Evolutionary conservation across 768 basidiomycete genomes (phyloP), one percentile per base, ranked within the genome.

Genomic region (Termitomyces sp.): DNA sequence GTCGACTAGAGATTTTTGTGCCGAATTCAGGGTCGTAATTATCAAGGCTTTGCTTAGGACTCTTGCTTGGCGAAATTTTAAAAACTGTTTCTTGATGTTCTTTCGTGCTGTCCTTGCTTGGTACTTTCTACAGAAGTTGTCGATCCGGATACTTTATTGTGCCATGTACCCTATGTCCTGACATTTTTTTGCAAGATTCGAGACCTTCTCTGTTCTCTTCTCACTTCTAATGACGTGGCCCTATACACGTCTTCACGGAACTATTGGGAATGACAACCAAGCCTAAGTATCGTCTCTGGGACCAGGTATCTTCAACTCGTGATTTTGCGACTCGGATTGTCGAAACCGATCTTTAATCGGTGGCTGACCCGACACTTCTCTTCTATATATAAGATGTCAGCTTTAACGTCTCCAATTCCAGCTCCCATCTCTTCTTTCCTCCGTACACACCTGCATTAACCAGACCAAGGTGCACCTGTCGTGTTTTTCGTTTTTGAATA

Each of bases 401-500:
- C 36, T 52, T 52, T 20, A 36, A 29, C 9, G 29, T 29, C 9
- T 29, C 29, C n/a, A n/a, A n/a, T n/a, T n/a, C n/a, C n/a, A n/a
- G 7, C 15, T 49, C 41, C 46, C 54, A 58, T 38, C 43, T 35
- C 52, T 48, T 50, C 56, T 60, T 47, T 56, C 46, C 41, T 60
- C 36, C 51, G n/a, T 45, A 59, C 63, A 31, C 50, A 50, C 54
- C 38, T 55, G 58, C 25, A 49, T 36, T 27, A 49, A 23, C 11
- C n/a, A 49, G 35, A 11, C 7, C 5, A 36, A 49, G 48, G 48
- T 49, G 20, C 47, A 49, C n/a, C n/a, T n/a, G 48, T 7, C 1
- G 16, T 23, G n/a, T 38, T 22, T 35, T 11, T 36, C n/a, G 11
- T 1, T 23, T 13, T 27, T 23, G 35, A 36, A n/a, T 25, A 16